Evolutionary conservation across 257 asterid species (phyloP).

Genomic region (Gynochthodes officinalis): DNA sequence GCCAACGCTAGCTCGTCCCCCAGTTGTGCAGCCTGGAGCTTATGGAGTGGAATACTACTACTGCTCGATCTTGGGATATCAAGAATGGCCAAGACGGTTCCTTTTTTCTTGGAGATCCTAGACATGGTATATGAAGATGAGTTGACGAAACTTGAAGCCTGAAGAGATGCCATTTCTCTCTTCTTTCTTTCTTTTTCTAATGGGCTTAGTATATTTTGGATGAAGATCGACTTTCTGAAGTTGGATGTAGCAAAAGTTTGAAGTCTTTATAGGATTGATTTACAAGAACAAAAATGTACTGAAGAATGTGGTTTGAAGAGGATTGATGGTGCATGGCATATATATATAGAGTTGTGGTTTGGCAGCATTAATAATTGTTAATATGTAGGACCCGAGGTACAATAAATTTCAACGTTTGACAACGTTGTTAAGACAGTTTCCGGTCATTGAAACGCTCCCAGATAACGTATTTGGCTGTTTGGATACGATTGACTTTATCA

Average conservation of each 20-base stretch:
- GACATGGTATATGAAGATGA: neutral
- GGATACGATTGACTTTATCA: slow-evolving; percentile 4
- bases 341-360: neutral
- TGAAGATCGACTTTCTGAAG: neutral
- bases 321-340: neutral
- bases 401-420: slow-evolving; percentile 25
- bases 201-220: no score
- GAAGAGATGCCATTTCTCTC: slow-evolving; percentile 21
- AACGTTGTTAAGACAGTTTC: slow-evolving; percentile 17
- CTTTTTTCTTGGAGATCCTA: neutral
- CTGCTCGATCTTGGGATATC: slow-evolving; percentile 4
- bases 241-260: no score
- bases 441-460: neutral
- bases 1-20: neutral
- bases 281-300: no score
- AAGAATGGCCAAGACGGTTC: slow-evolving; percentile 9
- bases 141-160: neutral
- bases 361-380: no score
- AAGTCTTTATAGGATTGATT: no score
- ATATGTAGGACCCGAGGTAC: no score
- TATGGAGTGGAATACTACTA: slow-evolving; percentile 9
- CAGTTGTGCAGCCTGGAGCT: neutral
- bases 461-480: neutral
- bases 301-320: neutral
- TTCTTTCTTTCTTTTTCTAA: neutral